These are phyloP conservation scores for Salix caprea DNA, from an alignment of 345 rosid species.

Conservation along the genomic window DNA sequence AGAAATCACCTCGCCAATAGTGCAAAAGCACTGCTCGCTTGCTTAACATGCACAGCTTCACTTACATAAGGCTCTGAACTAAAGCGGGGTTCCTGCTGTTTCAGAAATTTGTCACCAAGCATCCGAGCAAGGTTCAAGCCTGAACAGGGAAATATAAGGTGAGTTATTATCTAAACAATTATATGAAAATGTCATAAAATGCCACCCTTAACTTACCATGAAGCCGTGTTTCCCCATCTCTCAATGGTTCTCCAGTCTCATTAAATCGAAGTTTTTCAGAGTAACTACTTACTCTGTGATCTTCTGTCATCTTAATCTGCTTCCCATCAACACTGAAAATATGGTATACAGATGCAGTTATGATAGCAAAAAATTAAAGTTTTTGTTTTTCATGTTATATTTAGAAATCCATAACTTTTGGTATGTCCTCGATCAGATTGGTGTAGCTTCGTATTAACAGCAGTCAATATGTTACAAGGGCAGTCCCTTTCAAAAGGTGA, in stretches of 20 bases:
- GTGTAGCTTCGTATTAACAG: background rate
- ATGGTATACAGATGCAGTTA: slow-evolving; percentile 1
- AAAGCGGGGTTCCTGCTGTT: slow-evolving; percentile 82
- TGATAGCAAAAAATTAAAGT: background rate
- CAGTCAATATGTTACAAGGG: background rate
- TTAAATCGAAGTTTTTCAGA: slow-evolving; percentile 67
- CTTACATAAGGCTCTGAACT: slow-evolving; percentile 85
- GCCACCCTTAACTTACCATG: slow-evolving; percentile 42
- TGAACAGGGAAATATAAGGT: slow-evolving; percentile 17
- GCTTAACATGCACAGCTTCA: slow-evolving; percentile 55
- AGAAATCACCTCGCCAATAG: slow-evolving; percentile 71
- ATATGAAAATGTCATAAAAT: slow-evolving; percentile 1
- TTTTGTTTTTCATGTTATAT: background rate
- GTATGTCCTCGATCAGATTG: background rate
- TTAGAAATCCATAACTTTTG: background rate
- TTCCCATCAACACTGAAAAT: slow-evolving; percentile 66
- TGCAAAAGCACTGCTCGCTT: slow-evolving; percentile 54
- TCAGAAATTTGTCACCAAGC: slow-evolving; percentile 96
- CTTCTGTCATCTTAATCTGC: slow-evolving; percentile 81
- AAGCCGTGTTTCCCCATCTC: slow-evolving; percentile 72
- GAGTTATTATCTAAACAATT: background rate
- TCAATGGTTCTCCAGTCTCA: slow-evolving; percentile 64
- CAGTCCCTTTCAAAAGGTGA: background rate
- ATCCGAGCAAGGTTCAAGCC: slow-evolving; percentile 91
- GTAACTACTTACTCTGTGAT: slow-evolving; percentile 69